Evolutionary conservation across 257 asterid genomes (phyloP), one percentile per base, ranked within the genome.

Genomic region (Solanum arcanum): DNA sequence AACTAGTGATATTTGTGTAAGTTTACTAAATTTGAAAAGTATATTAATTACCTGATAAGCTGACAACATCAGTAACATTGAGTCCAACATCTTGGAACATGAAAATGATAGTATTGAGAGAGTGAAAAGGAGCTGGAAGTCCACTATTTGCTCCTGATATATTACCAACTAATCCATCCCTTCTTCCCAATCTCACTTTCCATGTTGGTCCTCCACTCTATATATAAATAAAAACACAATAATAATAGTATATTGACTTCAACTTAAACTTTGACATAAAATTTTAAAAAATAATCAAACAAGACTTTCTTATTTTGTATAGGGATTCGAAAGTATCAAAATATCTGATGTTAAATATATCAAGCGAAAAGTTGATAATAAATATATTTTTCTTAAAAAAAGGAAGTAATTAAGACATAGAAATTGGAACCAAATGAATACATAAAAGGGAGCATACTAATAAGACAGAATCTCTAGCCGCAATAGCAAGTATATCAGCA

Each of bases 181-280:
- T 72, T 72, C 78, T 72, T 72, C 78, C 78, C 78, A 72, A 72
- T 72, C 23, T 35, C 78, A 72, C 78, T 72, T 72, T 72, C 78
- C 78, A 72, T 35, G 78, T 16, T 72, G 78, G 46, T 31, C 78
- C 78, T 72, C 78, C 78, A 8, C 78, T 72, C 47, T 69, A 31
- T 68, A 5, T 12, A 69, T 5, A 12, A 27, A 64, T 49, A 49
- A 49, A 49, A n/a, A 27, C 2, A 69, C 7, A 52, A 52, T 6
- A 52, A 52, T 6, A 2, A 2, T 18, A 52, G 6, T 52, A 16
- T 23, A 6, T 18, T 6, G 62, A 15, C 18, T 49, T 49, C 8
- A 21, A 52, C 62, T 52, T 52, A 3, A 1, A 49, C 20, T 14
- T 49, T 33, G 35, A 4, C 18, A 21, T 6, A 6, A 52, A 52